These are phyloP conservation scores for Backusella liffmaniae DNA, from an alignment of 192 early-diverging fungal genomes.

Conservation along the genomic window DNA sequence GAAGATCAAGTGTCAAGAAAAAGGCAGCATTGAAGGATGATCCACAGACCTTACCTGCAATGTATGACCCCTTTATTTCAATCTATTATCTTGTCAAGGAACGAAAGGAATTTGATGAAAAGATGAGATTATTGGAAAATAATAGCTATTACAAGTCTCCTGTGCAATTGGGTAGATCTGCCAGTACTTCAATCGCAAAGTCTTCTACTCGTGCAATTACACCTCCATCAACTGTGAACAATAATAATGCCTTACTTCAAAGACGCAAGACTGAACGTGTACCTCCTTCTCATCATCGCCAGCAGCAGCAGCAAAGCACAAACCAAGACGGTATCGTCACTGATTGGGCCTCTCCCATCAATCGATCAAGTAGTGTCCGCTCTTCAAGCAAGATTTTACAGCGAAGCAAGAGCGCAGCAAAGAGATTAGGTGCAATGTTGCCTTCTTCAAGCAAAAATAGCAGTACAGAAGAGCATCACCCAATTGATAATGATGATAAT, in stretches of 20 bases:
- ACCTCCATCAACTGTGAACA: not conserved
- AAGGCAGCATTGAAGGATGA: constrained; percentile 19
- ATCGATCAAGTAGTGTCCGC: not conserved
- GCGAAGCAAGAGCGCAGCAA: constrained; percentile 19
- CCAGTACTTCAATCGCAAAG: not conserved
- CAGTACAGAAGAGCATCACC: not conserved
- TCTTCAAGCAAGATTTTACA: constrained; percentile 17
- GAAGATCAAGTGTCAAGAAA: not conserved
- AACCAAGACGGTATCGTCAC: not conserved
- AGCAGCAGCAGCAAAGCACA: not conserved
- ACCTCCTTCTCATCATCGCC: not conserved
- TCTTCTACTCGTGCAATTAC: not conserved
- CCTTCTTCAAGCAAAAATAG: not conserved
- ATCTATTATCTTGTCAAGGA: constrained; percentile 83
- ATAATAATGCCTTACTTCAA: not conserved
- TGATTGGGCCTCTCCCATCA: constrained; percentile 12
- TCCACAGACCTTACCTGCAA: constrained; percentile 25
- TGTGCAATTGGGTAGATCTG: not conserved
- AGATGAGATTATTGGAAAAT: not conserved
- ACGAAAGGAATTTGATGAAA: constrained; percentile 44
- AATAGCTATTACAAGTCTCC: not conserved
- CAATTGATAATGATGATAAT: not conserved
- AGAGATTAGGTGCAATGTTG: constrained; percentile 21
- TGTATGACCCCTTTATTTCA: constrained; percentile 69
- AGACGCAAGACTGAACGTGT: constrained; percentile 14